Percentiles rank a stretch among this genome's conserved stretches.
These are phyloP conservation scores for Fonsecaea multimorphosa DNA, from an alignment of 2,329 filamentous ascomycete genomes.

Conservation along the genomic window DNA sequence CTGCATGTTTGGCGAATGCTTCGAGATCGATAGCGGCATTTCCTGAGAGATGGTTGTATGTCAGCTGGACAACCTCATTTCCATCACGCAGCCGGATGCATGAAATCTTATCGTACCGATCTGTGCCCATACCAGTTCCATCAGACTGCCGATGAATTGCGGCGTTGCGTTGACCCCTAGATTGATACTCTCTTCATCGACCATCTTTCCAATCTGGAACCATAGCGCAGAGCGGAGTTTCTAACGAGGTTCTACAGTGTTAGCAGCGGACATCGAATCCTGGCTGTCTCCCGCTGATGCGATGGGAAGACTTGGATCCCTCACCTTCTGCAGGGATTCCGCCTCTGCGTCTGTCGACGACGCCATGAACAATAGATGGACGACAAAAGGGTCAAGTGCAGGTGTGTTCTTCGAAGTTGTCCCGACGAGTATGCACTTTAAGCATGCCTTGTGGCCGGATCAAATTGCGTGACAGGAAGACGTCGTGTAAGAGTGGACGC, in stretches of 20 bases:
- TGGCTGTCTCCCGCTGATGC: neutral
- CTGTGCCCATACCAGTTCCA: slow-evolving; percentile 85
- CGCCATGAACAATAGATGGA: slow-evolving; percentile 15
- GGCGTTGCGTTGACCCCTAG: slow-evolving; percentile 84
- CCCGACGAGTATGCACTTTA: neutral
- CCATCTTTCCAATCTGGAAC: slow-evolving; percentile 83
- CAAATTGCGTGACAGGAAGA: neutral
- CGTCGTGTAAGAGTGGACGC: neutral
- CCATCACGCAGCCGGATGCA: neutral
- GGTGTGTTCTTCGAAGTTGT: neutral
- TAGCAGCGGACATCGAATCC: neutral
- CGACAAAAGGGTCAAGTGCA: neutral
- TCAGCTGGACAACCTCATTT: neutral
- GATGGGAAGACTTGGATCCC: neutral
- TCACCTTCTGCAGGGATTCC: slow-evolving; percentile 28
- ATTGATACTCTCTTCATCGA: slow-evolving; percentile 79
- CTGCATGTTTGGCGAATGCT: slow-evolving; percentile 75
- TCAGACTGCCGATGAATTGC: slow-evolving; percentile 84
- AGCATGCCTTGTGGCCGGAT: neutral
- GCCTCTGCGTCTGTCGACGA: slow-evolving; percentile 22
- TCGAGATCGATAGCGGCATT: slow-evolving; percentile 67
- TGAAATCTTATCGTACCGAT: slow-evolving; percentile 66
- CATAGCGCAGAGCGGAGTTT: slow-evolving; percentile 72
- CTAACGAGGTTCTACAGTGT: slow-evolving; percentile 54
- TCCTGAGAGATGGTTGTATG: slow-evolving; percentile 47